Evolutionary conservation across 2,329 filamentous ascomycete genomes (phyloP).

Genomic region (Paraphoma chrysanthemicola): DNA sequence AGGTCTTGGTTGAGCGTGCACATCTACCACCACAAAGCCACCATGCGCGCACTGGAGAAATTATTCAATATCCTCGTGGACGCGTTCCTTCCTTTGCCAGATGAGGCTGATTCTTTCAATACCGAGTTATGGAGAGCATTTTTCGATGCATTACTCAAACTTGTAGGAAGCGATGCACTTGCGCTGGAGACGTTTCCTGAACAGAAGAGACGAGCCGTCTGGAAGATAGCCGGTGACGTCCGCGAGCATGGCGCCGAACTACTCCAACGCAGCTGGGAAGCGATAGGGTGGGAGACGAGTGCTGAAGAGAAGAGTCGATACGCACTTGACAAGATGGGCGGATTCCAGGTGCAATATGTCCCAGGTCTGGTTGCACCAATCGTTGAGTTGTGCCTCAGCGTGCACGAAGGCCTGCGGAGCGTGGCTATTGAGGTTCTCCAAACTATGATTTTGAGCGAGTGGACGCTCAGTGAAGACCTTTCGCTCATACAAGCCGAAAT

Average conservation of each 20-base stretch:
- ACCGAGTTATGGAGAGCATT: conserved; percentile 94
- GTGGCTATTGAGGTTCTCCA: conserved; percentile 94
- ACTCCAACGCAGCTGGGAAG: conserved; percentile 86
- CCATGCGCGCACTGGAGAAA: conserved; percentile 84
- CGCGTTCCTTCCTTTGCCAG: conserved; percentile 83
- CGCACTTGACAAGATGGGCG: conserved; percentile 83
- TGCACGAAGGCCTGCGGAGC: conserved; percentile 86
- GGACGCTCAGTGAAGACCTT: conserved; percentile 92
- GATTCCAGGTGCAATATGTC: conserved; percentile 98
- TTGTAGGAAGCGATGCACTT: conserved; percentile 86
- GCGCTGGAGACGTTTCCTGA: conserved; percentile 96
- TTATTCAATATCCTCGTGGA: conserved; percentile 81
- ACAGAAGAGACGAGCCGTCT: conserved; percentile 93
- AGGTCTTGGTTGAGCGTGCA: conserved; percentile 89
- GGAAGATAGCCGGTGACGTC: conserved; percentile 98
- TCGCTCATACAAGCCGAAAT: conserved; percentile 93
- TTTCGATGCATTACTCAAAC: conserved; percentile 85
- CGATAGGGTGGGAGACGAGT: conserved; percentile 93
- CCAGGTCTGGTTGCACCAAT: conserved; percentile 90
- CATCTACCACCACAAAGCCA: conserved; percentile 90
- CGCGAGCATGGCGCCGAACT: conserved; percentile 89
- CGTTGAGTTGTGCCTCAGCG: conserved; percentile 91
- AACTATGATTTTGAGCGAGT: conserved; percentile 98
- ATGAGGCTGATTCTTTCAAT: conserved; percentile 90
- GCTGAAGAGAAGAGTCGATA: conserved; percentile 80